These are phyloP conservation scores for Wickerhamomyces xylosicus DNA, from an alignment of 805 yeast genomes.

Conservation along the genomic window DNA sequence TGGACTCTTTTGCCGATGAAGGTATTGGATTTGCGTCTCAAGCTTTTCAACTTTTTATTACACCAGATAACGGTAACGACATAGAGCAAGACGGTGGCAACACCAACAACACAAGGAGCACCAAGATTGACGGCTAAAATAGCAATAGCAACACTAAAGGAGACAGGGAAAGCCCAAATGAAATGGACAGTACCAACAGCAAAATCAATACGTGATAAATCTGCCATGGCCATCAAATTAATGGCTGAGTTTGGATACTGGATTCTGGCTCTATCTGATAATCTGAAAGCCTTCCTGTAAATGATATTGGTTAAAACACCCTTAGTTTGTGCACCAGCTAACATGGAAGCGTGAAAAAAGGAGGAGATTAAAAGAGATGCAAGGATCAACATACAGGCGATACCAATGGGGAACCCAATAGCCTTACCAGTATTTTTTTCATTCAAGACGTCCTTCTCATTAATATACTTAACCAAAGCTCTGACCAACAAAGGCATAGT, in stretches of 20 bases:
- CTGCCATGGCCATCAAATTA: slow-evolving; percentile 74
- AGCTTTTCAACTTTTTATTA: slow-evolving; percentile 41
- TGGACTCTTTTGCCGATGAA: slow-evolving; percentile 73
- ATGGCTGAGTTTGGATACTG: slow-evolving; percentile 59
- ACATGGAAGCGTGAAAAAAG: slow-evolving; percentile 49
- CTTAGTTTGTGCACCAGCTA: slow-evolving; percentile 62
- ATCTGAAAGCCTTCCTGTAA: slow-evolving; percentile 53
- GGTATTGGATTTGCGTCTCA: slow-evolving; percentile 46
- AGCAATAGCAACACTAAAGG: slow-evolving; percentile 52
- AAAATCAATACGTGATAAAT: slow-evolving; percentile 69
- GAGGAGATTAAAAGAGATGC: slow-evolving; percentile 46
- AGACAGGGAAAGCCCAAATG: slow-evolving; percentile 51
- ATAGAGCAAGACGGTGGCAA: slow-evolving; percentile 40
- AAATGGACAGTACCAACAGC: slow-evolving; percentile 64
- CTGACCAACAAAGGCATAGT: slow-evolving; percentile 60
- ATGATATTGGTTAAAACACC: slow-evolving; percentile 64
- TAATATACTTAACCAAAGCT: slow-evolving; percentile 56
- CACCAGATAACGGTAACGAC: slow-evolving; percentile 29
- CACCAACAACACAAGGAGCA: slow-evolving; percentile 61
- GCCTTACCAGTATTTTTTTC: slow-evolving; percentile 43
- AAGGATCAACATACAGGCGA: slow-evolving; percentile 41
- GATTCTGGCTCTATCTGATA: slow-evolving; percentile 47
- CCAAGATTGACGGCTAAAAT: slow-evolving; percentile 63
- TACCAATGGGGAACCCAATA: slow-evolving; percentile 68
- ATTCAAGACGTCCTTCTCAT: slow-evolving; percentile 29